Evolutionary conservation across 495 filamentous ascomycete genomes (phyloP), one percentile per base, ranked within the genome.

Genomic region (Parathielavia hyrcaniae): DNA sequence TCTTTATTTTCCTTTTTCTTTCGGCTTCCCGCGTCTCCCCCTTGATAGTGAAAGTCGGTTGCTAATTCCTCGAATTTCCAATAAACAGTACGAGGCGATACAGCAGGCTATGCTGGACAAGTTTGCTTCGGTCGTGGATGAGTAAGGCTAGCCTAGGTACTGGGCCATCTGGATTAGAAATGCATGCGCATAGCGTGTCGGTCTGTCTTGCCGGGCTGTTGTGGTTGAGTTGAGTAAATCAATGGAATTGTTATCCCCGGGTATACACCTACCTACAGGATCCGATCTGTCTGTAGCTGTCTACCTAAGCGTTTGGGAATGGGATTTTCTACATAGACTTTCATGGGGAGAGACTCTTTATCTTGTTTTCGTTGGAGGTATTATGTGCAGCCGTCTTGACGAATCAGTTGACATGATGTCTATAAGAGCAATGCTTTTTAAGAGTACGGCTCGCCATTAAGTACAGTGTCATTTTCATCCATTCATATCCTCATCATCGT

Each of bases 121-220:
- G 71, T 98, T 97, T 74, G 95, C 95, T 19, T 83, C 88, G 13
- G 89, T 97, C 50, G 80, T 85, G 64, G 93, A 98, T 73, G 93
- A 97, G 80, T 98, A 88, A 78, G 46, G 35, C 1, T 38, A 38
- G 35, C 10, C 13, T 48, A 4, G 12, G 17, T 7, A 16, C 12
- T n/a, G 7, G 13, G 14, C 19, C 20, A 39, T 35, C 41, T 36
- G 40, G 52, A 46, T 45, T 30, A 41, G 50, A 30, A 26, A 44
- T 54, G 39, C 51, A 36, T 45, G 51, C 51, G 50, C 52, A 23
- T 55, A 22, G 41, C 52, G 41, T 55, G 41, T 60, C 41, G 46
- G 41, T 48, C 50, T 53, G 32, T 59, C 43, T 46, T 43, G 41
- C 20, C 17, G n/a, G 45, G 26, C 5, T 47, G 46, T 51, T 17